These are phyloP conservation scores for Epichloe elymi DNA, from an alignment of 2,329 filamentous ascomycete genomes.

Conservation along the genomic window DNA sequence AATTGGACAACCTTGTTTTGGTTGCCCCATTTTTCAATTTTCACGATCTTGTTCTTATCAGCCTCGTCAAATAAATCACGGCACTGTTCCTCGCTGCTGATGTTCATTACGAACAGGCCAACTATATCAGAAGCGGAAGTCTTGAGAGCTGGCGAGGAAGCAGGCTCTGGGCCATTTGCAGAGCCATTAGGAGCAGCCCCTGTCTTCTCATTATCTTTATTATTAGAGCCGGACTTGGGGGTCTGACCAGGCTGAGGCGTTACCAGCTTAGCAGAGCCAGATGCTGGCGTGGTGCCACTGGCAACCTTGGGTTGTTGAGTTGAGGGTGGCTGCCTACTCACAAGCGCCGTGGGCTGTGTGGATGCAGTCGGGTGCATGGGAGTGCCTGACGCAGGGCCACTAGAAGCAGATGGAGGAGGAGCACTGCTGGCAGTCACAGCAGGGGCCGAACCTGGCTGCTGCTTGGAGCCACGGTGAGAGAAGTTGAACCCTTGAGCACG, in stretches of 20 bases:
- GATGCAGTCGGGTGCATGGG: constrained; percentile 24
- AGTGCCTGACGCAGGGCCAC: constrained; percentile 14
- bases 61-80: constrained; percentile 72
- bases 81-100: constrained; percentile 70
- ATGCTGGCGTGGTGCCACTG: constrained; percentile 19
- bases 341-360: constrained; percentile 21
- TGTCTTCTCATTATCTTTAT: constrained; percentile 45
- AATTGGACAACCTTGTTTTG: constrained; percentile 82
- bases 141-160: constrained; percentile 47
- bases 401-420: constrained; percentile 13
- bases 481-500: constrained; percentile 98
- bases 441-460: constrained; percentile 33
- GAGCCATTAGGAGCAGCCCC: constrained; percentile 39
- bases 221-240: constrained; percentile 23
- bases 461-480: constrained; percentile 83
- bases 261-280: constrained; percentile 24
- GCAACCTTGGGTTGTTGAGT: constrained; percentile 30
- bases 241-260: constrained; percentile 38
- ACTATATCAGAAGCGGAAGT: constrained; percentile 53
- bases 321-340: constrained; percentile 24
- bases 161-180: constrained; percentile 36
- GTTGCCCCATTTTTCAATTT: constrained; percentile 65
- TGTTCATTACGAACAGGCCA: constrained; percentile 81
- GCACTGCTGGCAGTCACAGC: constrained; percentile 20
- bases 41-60: constrained; percentile 67